Evolutionary conservation across 2,329 filamentous ascomycete species (phyloP), one percentile per base, ranked within the genome.

Genomic region (Drechslera avenae): DNA sequence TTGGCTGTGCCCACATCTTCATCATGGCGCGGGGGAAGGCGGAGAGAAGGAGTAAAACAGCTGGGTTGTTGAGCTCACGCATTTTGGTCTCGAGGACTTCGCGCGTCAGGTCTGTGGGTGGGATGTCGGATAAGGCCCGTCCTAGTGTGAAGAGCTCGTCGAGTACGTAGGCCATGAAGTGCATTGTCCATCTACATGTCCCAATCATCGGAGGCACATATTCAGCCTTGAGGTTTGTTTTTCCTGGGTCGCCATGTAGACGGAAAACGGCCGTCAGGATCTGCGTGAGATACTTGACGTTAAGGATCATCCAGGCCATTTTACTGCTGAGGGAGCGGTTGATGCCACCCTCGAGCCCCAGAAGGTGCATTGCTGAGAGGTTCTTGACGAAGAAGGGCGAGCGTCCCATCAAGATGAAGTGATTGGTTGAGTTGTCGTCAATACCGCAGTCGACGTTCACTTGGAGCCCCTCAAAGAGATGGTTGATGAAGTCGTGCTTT

Each of bases 381-480:
- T 86, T 90, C 48, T 89, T 81, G 53, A 91, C 88, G 37, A 97
- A 81, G 30, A 57, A 94, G 83, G 28, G 96, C 77, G 51, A 86
- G 81, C 67, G 74, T 39, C 69, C 68, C 7, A 73, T 60, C 0
- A 73, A 44, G 61, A 74, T 59, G 62, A 73, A 59, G 30, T 72
- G 63, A 23, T 72, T 68, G 37, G 60, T 62, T 56, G 53, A 93
- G 86, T 60, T 88, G 1, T 84, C 78, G 53, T 96, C 90, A 40
- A 89, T 83, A 0, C 90, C 88, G 67, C 92, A 95, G 74, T 97
- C 93, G 39, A 92, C 84, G 41, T 86, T 85, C 1, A 74, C 63
- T 36, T 66, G 64, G 4, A 75, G 59, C 1, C 64, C 66, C 26
- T 80, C 82, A 50, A 83, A 82, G n/a, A 85, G 82, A 18, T 88